Evolutionary conservation across 2,329 filamentous ascomycete species (phyloP), one percentile per base, ranked within the genome.

Genomic region (Penicillium janthinellum): DNA sequence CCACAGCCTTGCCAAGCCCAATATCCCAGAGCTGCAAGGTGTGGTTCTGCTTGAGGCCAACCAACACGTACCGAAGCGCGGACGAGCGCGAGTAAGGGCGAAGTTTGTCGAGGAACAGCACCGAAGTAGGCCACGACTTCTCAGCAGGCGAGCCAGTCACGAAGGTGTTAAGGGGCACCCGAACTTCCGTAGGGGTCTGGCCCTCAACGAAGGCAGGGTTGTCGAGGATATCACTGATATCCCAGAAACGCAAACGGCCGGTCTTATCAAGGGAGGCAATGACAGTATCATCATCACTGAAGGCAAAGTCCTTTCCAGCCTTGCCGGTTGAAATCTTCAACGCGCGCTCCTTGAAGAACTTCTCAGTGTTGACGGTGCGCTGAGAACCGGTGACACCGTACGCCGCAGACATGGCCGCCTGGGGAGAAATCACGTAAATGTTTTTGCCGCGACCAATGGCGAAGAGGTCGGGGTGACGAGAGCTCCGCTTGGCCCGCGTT

Each of bases 1-100:
- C 94, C 39, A 99, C 95, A 34, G 93, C 91, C 79, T 97, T 97
- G 67, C 90, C 90, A 37, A 99, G 88, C 44, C 91, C 92, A 72
- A 99, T 88, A 81, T 99, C 95, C 96, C 95, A 99, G 47, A 99
- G 86, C 82, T 99, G 96, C 63, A 99, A 86, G 57, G 94, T 96
- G 79, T 99, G 95, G 78, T 99, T 99, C 77, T 99, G 95, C 81
- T 98, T 97, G 86, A 98, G 92, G 70, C 95, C 95, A 63, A 99
- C 91, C 74, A 99, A 89, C 81, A 99, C 89, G 80, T 99, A 99
- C 62, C 95, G 88, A 64, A 97, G 83, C 50, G 96, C 93, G 71
- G 90, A 90, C 61, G 90, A 89, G 79, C 95, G 96, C 79, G 89
- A 86, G 78, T 96, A 97, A 48, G 95, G 92, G 64, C 93, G 90